Evolutionary conservation across 2,329 filamentous ascomycete genomes (phyloP).

Genomic region (Beauveria caledonica): DNA sequence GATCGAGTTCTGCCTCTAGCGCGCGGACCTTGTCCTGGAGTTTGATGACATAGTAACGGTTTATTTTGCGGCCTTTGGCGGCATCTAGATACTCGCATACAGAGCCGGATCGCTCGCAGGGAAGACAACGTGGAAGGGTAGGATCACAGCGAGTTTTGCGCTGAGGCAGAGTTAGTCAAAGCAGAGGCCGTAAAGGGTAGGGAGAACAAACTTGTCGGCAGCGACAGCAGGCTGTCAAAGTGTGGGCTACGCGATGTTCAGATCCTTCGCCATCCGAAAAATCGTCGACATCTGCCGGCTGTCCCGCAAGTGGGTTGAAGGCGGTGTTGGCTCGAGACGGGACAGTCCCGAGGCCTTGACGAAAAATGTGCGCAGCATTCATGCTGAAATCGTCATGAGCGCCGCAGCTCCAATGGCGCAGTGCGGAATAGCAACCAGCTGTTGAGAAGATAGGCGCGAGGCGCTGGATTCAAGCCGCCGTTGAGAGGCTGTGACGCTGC

Average conservation of each 20-base stretch:
- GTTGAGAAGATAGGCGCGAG: neutral
- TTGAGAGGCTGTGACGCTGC: neutral
- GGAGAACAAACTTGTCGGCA: conserved; percentile 60
- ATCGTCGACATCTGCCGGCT: conserved; percentile 29
- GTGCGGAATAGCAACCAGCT: neutral
- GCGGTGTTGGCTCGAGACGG: conserved; percentile 29
- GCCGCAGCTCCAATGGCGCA: neutral
- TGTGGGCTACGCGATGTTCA: conserved; percentile 63
- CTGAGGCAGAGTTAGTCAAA: conserved; percentile 34
- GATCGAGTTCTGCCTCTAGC: conserved; percentile 72
- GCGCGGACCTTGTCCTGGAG: conserved; percentile 79
- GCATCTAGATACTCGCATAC: conserved; percentile 95
- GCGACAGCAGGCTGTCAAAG: conserved; percentile 70
- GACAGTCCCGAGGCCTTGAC: conserved; percentile 44
- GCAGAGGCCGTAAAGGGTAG: too few relatives aligned
- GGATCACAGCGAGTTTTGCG: conserved; percentile 96
- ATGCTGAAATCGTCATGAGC: conserved; percentile 27
- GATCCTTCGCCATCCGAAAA: conserved; percentile 41
- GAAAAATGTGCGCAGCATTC: conserved; percentile 53
- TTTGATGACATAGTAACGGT: conserved; percentile 84
- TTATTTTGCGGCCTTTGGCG: conserved; percentile 74
- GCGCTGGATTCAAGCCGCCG: neutral
- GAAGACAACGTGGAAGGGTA: conserved; percentile 79
- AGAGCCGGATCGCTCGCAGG: conserved; percentile 86
- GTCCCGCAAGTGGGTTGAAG: conserved; percentile 23